phyloP scores from a whole-genome alignment of 441 rosid genomes.

The Gossypium schwendimanii region DNA sequence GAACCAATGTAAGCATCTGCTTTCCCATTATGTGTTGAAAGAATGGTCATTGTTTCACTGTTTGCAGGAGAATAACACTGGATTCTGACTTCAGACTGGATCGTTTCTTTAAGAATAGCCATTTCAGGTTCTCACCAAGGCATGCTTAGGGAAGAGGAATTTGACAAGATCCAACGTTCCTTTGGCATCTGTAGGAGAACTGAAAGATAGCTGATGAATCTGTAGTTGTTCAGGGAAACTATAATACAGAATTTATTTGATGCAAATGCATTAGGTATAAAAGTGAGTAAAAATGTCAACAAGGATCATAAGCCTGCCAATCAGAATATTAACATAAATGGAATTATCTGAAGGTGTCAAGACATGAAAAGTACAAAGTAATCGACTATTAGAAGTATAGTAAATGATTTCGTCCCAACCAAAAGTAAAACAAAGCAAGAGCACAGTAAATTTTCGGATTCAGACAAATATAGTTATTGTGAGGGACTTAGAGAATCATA shows the following conservation, averaged over 20 bases:
- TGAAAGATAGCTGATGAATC: constrained; percentile 93
- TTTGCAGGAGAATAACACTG: neutral
- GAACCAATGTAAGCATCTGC: too few species aligned
- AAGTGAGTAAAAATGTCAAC: neutral
- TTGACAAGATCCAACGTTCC: constrained; percentile 86
- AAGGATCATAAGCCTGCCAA: neutral
- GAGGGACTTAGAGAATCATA: neutral
- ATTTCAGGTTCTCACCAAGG: neutral
- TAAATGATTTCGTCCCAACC: neutral
- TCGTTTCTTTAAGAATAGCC: neutral
- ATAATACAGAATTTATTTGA: neutral
- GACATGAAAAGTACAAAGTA: neutral
- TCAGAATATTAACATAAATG: neutral
- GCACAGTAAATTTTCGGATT: neutral
- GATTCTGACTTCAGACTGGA: neutral
- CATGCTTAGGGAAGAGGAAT: constrained; percentile 74
- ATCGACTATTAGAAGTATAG: neutral
- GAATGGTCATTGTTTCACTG: neutral
- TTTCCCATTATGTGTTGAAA: neutral
- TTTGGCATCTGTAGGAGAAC: constrained; percentile 89
- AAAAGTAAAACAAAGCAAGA: neutral
- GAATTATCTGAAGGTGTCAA: neutral
- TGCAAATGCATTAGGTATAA: neutral
- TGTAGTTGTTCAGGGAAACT: constrained; percentile 19
- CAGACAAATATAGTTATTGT: neutral